Evolutionary conservation across 768 basidiomycete genomes (phyloP).

Genomic region (Melanogaster broomeanus): DNA sequence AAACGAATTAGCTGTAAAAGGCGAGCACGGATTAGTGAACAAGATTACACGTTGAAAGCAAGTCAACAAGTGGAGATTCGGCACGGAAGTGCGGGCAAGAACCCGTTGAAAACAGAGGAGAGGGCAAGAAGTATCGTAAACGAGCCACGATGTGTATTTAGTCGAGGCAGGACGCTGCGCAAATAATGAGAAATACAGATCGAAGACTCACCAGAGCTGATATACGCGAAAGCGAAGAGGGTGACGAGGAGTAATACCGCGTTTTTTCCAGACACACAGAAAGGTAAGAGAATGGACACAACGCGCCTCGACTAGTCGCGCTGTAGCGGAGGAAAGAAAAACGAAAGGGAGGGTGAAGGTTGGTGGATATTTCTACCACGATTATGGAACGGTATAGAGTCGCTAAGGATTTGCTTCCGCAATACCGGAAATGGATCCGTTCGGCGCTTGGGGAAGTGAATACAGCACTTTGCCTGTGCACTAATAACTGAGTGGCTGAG

Average conservation of each 20-base stretch:
- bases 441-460: conserved; percentile 10
- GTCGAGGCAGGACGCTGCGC: conserved; percentile 32
- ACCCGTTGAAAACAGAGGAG: conserved; percentile 28
- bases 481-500: conserved; percentile 29
- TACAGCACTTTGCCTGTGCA: conserved; percentile 31
- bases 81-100: conserved; percentile 32
- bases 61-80: conserved; percentile 21
- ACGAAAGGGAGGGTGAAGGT: conserved; percentile 27
- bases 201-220: conserved; percentile 32
- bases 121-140: conserved; percentile 31
- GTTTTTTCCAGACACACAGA: conserved; percentile 17
- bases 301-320: conserved; percentile 23
- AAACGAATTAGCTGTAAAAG: conserved; percentile 39
- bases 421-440: conserved; percentile 32
- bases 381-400: conserved; percentile 38
- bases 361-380: conserved; percentile 34
- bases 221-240: conserved; percentile 28
- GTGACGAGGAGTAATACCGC: conserved; percentile 13
- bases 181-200: conserved; percentile 14
- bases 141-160: conserved; percentile 30
- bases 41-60: conserved; percentile 22
- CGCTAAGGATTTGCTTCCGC: conserved; percentile 40
- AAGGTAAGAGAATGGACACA: conserved; percentile 26
- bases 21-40: conserved; percentile 24
- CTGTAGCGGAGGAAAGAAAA: conserved; percentile 32